phyloP scores from a whole-genome alignment of 768 basidiomycete genomes.

The Trametes cingulata region DNA sequence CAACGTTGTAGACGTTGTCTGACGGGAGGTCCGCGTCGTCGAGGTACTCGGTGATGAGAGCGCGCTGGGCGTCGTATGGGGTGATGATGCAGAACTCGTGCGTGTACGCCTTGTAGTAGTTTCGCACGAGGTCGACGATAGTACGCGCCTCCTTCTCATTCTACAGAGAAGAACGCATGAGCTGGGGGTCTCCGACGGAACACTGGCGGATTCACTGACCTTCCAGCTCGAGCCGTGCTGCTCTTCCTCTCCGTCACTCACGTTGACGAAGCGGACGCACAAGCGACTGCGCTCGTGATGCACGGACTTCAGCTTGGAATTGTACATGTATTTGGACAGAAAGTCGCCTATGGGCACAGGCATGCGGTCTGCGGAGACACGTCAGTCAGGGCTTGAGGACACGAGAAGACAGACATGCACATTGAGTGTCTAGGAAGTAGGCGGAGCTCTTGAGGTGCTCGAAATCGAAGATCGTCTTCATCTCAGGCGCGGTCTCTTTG shows the following conservation, averaged over 20 bases:
- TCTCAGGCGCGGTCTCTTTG: conserved; percentile 29
- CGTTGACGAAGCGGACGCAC: conserved; percentile 43
- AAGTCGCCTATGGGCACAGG: conserved; percentile 34
- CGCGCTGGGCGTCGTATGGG: conserved; percentile 55
- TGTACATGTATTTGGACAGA: conserved; percentile 36
- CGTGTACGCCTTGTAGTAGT: conserved; percentile 37
- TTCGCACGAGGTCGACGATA: conserved; percentile 43
- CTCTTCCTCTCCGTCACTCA: conserved; percentile 39
- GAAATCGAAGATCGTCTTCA: conserved; percentile 39
- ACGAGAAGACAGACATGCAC: conserved; percentile 25
- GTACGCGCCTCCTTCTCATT: conserved; percentile 44
- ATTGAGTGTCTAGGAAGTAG: conserved; percentile 37
- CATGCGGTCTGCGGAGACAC: conserved; percentile 35
- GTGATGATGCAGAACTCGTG: conserved; percentile 50
- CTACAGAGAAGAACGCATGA: conserved; percentile 27
- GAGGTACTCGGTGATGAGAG: conserved; percentile 39
- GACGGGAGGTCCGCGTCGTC: conserved; percentile 38
- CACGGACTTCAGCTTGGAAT: conserved; percentile 25
- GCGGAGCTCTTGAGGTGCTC: conserved; percentile 27
- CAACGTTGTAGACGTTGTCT: conserved; percentile 52
- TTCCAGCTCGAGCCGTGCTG: conserved; percentile 44
- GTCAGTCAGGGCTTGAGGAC: background rate
- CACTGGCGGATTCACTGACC: conserved; percentile 34
- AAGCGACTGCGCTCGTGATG: conserved; percentile 14
- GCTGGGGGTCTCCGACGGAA: too few relatives aligned